Conservation (phyloP, 2,329 filamentous ascomycete species). For the Endoconidiophora polonica region DNA sequence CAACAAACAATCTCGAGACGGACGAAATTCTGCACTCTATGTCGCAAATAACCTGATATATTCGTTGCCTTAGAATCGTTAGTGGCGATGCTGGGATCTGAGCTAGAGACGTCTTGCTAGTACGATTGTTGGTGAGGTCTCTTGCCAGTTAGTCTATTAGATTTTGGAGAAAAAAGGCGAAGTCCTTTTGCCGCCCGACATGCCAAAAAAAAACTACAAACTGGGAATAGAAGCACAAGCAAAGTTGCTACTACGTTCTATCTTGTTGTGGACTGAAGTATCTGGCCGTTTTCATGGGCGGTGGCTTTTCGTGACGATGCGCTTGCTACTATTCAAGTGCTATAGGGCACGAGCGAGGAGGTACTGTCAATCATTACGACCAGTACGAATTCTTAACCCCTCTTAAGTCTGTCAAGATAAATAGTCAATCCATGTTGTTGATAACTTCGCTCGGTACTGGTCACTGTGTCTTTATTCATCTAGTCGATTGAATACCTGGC, state of each 20-base stretch:
- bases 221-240: background rate
- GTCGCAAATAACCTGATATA: background rate
- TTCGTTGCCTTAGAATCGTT: background rate
- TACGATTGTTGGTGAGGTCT: background rate
- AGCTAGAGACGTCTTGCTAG: background rate
- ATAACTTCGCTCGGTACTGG: background rate
- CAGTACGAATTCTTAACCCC: too few species aligned
- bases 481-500: background rate
- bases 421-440: background rate
- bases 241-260: too few species aligned
- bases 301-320: too few species aligned
- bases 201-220: background rate
- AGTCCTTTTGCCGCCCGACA: background rate
- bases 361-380: too few species aligned
- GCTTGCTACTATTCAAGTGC: too few species aligned
- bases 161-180: background rate
- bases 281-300: too few species aligned
- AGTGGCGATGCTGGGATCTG: slow-evolving; percentile 6
- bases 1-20: background rate
- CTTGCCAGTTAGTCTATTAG: background rate
- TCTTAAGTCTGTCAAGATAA: background rate
- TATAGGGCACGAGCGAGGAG: too few species aligned
- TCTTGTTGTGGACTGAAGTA: too few species aligned
- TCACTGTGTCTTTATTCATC: background rate
- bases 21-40: background rate